Percentiles rank a stretch among this genome's conserved stretches.
Evolutionary conservation across 1,284 basidiomycete genomes (phyloP).

Genomic region (Salmacisia buchloeana): DNA sequence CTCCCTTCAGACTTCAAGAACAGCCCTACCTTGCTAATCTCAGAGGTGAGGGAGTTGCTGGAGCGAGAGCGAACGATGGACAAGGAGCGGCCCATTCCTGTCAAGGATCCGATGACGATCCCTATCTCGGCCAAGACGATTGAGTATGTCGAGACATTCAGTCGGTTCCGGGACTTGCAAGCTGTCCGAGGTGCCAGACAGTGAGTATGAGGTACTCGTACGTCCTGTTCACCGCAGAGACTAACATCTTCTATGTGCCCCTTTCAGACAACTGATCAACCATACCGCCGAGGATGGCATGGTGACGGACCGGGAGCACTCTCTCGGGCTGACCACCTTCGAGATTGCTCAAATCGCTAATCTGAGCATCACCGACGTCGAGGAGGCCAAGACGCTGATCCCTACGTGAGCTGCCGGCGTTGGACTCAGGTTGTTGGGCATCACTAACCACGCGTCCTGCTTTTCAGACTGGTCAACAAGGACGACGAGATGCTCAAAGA

Average conservation of each 20-base stretch:
- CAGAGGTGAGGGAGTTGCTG: constrained; percentile 2
- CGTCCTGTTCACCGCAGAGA: neutral
- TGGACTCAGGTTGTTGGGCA: neutral
- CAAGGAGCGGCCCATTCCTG: neutral
- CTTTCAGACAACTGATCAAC: constrained; percentile 23
- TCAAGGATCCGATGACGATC: neutral
- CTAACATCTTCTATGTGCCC: neutral
- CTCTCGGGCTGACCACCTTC: constrained; percentile 73
- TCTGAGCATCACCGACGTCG: constrained; percentile 75
- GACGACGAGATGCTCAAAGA: constrained; percentile 78
- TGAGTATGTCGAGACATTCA: constrained; percentile 83
- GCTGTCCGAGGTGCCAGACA: constrained; percentile 80
- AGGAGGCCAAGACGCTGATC: constrained; percentile 84
- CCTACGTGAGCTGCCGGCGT: constrained; percentile 68
- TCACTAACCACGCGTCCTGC: neutral
- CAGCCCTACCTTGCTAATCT: constrained; percentile 7
- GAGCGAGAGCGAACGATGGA: constrained; percentile 2
- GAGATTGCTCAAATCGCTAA: constrained; percentile 90
- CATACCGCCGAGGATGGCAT: constrained; percentile 27
- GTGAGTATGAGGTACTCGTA: constrained; percentile 55
- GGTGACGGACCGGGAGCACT: constrained; percentile 53
- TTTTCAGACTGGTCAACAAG: constrained; percentile 68
- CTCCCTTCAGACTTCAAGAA: constrained; percentile 7
- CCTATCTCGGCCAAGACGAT: constrained; percentile 83
- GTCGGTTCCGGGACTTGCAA: constrained; percentile 80